Evolutionary conservation across 2,329 filamentous ascomycete genomes (phyloP).

Genomic region (Lachnellula hyalina): DNA sequence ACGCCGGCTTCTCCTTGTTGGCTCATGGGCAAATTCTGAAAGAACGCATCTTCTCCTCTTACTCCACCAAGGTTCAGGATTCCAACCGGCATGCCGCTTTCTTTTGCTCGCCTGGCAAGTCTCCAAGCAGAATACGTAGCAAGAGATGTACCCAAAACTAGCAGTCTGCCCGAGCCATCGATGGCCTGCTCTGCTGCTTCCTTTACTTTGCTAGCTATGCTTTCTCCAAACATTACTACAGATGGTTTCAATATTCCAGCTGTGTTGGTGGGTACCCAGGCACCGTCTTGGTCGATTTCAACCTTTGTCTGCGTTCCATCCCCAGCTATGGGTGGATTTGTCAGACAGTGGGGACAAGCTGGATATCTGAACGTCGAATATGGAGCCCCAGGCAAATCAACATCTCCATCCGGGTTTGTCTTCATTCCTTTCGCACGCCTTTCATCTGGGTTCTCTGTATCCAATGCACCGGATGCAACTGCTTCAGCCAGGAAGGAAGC

Average conservation of each 20-base stretch:
- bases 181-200: constrained; percentile 72
- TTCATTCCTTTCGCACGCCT: constrained; percentile 64
- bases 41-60: constrained; percentile 71
- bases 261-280: constrained; percentile 60
- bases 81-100: constrained; percentile 77
- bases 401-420: constrained; percentile 90
- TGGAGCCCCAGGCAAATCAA: constrained; percentile 79
- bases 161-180: constrained; percentile 66
- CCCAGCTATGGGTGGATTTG: constrained; percentile 49
- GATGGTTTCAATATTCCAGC: constrained; percentile 86
- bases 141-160: constrained; percentile 83
- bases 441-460: constrained; percentile 70
- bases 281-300: constrained; percentile 72
- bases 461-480: constrained; percentile 67
- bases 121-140: constrained; percentile 96
- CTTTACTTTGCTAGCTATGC: constrained; percentile 66
- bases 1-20: constrained; percentile 49
- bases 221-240: constrained; percentile 96
- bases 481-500: constrained; percentile 67
- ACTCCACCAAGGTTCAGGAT: constrained; percentile 85
- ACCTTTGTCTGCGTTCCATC: constrained; percentile 55
- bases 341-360: constrained; percentile 75
- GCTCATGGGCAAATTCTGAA: constrained; percentile 47
- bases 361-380: constrained; percentile 91
- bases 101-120: constrained; percentile 75